Conservation (phyloP, 164 flowering plant genomes). For the Vitis vinifera region ASM3070453v1 NC_081806.1:297001-297500, state of each 20-base stretch:
- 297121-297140: too few species aligned
- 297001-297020: not conserved
- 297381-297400: too few species aligned
- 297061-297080: not conserved
- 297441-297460: not conserved
- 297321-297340: too few species aligned
- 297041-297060: not conserved
- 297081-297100: not conserved
- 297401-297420: too few species aligned
- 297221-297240: not conserved
- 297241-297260: not conserved
- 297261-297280: too few species aligned
- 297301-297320: too few species aligned
- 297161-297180: not conserved
- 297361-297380: too few species aligned
- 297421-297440: not conserved
- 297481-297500: too few species aligned
- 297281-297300: too few species aligned
- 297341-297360: too few species aligned
- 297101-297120: not conserved
- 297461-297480: not conserved
- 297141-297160: not conserved
- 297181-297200: not conserved
- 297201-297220: slow-evolving; percentile 7
- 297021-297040: not conserved